Percentiles rank a stretch among this genome's conserved stretches.
These are phyloP conservation scores for Streptanthus diversifolius DNA, from an alignment of 345 rosid species.

Conservation along the genomic window DNA sequence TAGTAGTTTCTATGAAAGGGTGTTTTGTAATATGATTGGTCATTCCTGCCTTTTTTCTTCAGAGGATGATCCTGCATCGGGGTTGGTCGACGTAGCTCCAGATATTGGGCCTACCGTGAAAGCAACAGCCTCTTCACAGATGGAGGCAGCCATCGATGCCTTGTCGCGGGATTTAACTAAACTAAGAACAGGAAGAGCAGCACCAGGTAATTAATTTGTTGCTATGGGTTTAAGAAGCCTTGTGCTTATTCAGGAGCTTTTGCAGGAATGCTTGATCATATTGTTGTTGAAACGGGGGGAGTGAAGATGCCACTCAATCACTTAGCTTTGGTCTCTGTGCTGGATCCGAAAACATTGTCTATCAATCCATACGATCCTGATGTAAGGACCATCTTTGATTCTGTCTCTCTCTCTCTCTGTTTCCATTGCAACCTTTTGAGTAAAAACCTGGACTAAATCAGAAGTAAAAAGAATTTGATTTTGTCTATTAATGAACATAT, in stretches of 20 bases:
- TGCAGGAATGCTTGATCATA: constrained; percentile 94
- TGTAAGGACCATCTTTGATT: constrained; percentile 41
- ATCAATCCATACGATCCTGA: constrained; percentile 89
- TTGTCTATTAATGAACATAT: no score
- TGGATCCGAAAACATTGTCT: constrained; percentile 82
- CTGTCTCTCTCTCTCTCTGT: no score
- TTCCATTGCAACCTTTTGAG: no score
- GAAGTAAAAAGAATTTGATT: no score
- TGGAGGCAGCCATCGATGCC: constrained; percentile 88
- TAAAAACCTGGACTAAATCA: no score
- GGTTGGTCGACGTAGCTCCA: constrained; percentile 43
- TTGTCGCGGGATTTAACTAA: constrained; percentile 72
- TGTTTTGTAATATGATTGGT: not conserved
- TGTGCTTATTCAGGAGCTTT: not conserved
- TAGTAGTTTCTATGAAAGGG: not conserved
- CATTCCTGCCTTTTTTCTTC: not conserved
- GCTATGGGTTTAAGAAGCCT: not conserved
- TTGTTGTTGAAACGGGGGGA: constrained; percentile 71
- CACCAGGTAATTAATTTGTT: constrained; percentile 45
- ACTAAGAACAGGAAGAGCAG: constrained; percentile 85
- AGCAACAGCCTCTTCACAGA: constrained; percentile 60
- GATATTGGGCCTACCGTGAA: constrained; percentile 75
- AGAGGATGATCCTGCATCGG: constrained; percentile 70
- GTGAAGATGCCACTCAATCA: constrained; percentile 78
- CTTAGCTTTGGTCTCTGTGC: constrained; percentile 78